Evolutionary conservation across 2,329 filamentous ascomycete species (phyloP), one percentile per base, ranked within the genome.

Genomic region (Atkinsonella texensis): DNA sequence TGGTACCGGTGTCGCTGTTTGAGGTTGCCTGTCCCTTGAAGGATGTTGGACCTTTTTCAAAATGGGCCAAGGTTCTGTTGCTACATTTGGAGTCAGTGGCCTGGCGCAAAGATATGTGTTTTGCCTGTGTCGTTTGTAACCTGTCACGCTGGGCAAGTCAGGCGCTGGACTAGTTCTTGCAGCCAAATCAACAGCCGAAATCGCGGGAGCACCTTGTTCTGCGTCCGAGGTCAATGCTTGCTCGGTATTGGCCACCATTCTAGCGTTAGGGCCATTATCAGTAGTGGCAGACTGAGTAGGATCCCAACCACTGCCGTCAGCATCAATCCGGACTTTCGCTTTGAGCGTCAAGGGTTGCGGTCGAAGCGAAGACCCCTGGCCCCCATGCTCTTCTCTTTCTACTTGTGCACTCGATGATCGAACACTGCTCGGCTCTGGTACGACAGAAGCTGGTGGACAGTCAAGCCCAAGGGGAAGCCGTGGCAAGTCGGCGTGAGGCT

Each of bases 51-150:
- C 53, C 39, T 31, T 53, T 28, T 46, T 46, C 15, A 58, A 49
- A 20, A 20, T 23, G 7, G 55, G 56, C 56, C 56, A 57, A 11
- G 52, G 38, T 13, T 58, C 56, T 15, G 54, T 44, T 28, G 46
- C 31, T n/a, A 32, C 1, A 23, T 46, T 32, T 5, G 39, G 20
- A 15, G 41, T 47, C 15, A 46, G 48, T 9, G 53, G 13, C 13
- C 40, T 47, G 11, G 45, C n/a, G 39, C 55, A 58, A 17, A 56
- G 47, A 10, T 49, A 33, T 20, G 56, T 57, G 40, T 51, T 49
- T 23, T 50, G 50, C 40, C 55, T 53, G 38, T 57, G 55, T 15
- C 43, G 50, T 28, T 15, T 52, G 41, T 52, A 54, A 0, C 52
- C 53, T 11, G 52, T 53, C 42, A 56, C 15, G 40, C 55, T 55